These are phyloP conservation scores for Gynandropsis gynandra DNA, from an alignment of 345 rosid genomes.

Conservation along the genomic window DNA sequence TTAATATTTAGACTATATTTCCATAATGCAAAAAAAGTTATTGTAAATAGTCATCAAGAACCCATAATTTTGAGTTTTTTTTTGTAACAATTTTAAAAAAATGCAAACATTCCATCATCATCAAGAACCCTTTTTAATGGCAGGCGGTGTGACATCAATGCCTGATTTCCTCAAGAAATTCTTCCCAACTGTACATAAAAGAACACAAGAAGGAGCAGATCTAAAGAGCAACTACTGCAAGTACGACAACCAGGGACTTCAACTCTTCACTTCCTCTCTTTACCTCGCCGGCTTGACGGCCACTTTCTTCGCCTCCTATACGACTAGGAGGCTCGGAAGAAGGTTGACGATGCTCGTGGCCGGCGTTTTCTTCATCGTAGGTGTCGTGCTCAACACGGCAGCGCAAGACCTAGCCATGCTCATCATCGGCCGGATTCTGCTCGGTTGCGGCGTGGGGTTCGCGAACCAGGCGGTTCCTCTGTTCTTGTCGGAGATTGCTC, in stretches of 20 bases:
- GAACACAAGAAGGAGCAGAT: conserved; percentile 30
- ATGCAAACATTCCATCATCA: background rate
- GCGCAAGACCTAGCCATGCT: conserved; percentile 52
- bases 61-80: background rate
- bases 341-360: conserved; percentile 47
- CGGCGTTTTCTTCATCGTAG: conserved; percentile 50
- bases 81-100: background rate
- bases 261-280: conserved; percentile 73
- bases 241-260: conserved; percentile 47
- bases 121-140: background rate
- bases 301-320: conserved; percentile 37
- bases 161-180: conserved; percentile 56
- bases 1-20: background rate
- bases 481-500: conserved; percentile 61
- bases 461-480: conserved; percentile 72
- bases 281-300: conserved; percentile 63
- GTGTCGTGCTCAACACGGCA: conserved; percentile 42
- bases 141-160: conserved; percentile 82
- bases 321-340: conserved; percentile 41
- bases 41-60: background rate
- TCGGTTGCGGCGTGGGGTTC: conserved; percentile 63
- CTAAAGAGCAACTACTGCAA: conserved; percentile 60
- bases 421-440: conserved; percentile 73
- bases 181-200: conserved; percentile 50
- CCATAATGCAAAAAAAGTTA: background rate